Evolutionary conservation across 225 moss, liverwort and hornwort genomes (phyloP), one percentile per base, ranked within the genome.

Genomic region (Sphagnum contortum): DNA sequence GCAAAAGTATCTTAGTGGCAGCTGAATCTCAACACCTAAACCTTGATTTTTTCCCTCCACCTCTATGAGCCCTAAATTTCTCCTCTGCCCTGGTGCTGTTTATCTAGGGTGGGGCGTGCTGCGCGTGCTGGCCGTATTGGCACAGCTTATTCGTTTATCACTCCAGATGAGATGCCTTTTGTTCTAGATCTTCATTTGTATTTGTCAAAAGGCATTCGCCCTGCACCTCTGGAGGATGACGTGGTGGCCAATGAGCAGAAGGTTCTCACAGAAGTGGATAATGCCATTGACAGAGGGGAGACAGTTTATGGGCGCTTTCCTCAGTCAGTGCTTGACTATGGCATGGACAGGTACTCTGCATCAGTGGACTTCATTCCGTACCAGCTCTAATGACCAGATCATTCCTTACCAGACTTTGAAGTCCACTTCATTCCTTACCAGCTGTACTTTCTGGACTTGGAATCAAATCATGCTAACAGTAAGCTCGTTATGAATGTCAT

Each of bases 41-140:
- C 29, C 29, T 1, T 29, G 29, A 0, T 29, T 29, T 29, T 29
- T 29, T 29, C 29, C 29, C 29, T 29, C 29, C 29, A 29, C 29
- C 29, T 29, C 29, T 29, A 29, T 29, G 29, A 29, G 29, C 29
- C 29, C 29, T 29, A 29, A 29, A 29, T 29, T 29, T 29, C 29
- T 29, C 29, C 29, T 29, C 29, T 29, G 29, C 29, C 29, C 29
- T 29, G 29, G 29, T 29, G 52, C 52, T 9, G 9, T 5, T 52
- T 52, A 5, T 9, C 6, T 48, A 81, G 95, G 75, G 95, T 96
- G 48, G 95, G 95, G 68, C 88, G 95, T 63, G 95, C 95, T 48
- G 95, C 95, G 3, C 86, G 95, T 71, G 95, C 95, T n/a, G 95
- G 95, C 55, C 88, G 95, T 47, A 64, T 55, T 47, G 95, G 95